A percentile compares a stretch with the other conserved stretches of the same genome.
Evolutionary conservation across 495 filamentous ascomycete genomes (phyloP).

Genomic region (Letharia columbiana): DNA sequence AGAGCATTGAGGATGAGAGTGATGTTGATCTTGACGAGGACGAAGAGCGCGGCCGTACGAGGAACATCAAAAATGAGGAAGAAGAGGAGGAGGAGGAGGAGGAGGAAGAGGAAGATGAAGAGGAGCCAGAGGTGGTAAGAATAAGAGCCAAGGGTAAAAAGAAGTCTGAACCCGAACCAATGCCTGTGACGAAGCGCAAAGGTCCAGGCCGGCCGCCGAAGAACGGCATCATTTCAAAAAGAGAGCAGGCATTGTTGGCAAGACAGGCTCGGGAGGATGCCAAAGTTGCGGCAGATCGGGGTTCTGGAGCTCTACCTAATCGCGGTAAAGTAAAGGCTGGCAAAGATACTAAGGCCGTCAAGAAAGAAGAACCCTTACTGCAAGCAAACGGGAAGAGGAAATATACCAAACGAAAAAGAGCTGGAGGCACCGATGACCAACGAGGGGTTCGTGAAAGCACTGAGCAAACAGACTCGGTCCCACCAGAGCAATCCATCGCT

Average conservation of each 20-base stretch:
- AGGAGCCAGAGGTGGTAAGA: constrained; percentile 26
- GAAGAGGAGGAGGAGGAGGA: constrained; percentile 32
- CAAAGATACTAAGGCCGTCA: constrained; percentile 34
- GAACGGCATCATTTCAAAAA: constrained; percentile 87
- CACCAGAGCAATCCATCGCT: constrained; percentile 36
- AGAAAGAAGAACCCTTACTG: constrained; percentile 46
- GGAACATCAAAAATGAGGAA: constrained; percentile 26
- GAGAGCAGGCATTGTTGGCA: constrained; percentile 59
- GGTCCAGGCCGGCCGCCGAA: constrained; percentile 85
- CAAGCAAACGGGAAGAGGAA: constrained; percentile 67
- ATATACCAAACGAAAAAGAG: constrained; percentile 66
- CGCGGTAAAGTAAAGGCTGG: constrained; percentile 54
- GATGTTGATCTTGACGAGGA: constrained; percentile 32
- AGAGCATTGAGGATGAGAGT: constrained; percentile 28
- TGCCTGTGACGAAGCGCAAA: constrained; percentile 55
- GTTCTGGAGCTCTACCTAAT: constrained; percentile 38
- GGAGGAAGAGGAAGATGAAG: constrained; percentile 30
- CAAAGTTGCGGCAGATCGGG: constrained; percentile 41
- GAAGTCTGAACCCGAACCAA: constrained; percentile 29
- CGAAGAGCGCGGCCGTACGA: constrained; percentile 24
- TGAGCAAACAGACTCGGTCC: constrained; percentile 29
- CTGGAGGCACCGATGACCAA: constrained; percentile 39
- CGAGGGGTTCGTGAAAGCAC: constrained; percentile 41
- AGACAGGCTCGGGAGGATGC: constrained; percentile 49
- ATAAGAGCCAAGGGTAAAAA: constrained; percentile 25